Evolutionary conservation across 495 filamentous ascomycete species (phyloP), one percentile per base, ranked within the genome.

Genomic region (Xanthoparmelia taractica): DNA sequence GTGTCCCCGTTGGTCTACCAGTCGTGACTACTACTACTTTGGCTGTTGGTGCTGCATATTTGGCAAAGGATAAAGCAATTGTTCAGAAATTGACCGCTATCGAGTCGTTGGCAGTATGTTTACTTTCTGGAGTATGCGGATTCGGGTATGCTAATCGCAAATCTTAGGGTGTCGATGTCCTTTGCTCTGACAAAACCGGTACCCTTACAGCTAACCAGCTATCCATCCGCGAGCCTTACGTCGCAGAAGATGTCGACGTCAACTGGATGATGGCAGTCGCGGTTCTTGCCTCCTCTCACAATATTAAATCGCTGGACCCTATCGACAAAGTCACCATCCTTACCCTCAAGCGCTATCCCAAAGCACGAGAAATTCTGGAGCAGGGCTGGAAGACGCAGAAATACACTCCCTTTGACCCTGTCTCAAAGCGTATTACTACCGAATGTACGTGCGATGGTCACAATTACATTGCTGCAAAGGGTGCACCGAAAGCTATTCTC

Each of bases 31-130:
- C 92, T 63, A 96, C 92, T 60, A 96, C 92, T 65, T 92, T 96
- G 90, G 91, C 92, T 76, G 92, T 96, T 70, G 92, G 92, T 77
- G 92, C 92, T 71, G 90, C 90, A 56, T 96, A 96, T 74, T 82
- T 96, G 65, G 92, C 92, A 63, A 92, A 90, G 78, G 94, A 95
- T 80, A 91, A 95, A 78, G 92, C 92, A 36, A 96, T 96, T 70
- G 92, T 96, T 70, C 92, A 96, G 79, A 96, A 96, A 80, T 84
- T 96, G 59, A 92, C 89, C 52, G 92, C 92, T 59, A 96, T 96
- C 65, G 92, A 96, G 78, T 96, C 92, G 29, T 79, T 96, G 61
- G 92, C 92, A 70, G 83, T 82, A 76, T 45, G 78, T 74, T 23
- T 0, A 58, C 55, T 38, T 45, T 34, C 66, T 72, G 57, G 72